These are phyloP conservation scores for Camellia lanceoleosa DNA, from an alignment of 148 eudicot species.

Conservation along the genomic window DNA sequence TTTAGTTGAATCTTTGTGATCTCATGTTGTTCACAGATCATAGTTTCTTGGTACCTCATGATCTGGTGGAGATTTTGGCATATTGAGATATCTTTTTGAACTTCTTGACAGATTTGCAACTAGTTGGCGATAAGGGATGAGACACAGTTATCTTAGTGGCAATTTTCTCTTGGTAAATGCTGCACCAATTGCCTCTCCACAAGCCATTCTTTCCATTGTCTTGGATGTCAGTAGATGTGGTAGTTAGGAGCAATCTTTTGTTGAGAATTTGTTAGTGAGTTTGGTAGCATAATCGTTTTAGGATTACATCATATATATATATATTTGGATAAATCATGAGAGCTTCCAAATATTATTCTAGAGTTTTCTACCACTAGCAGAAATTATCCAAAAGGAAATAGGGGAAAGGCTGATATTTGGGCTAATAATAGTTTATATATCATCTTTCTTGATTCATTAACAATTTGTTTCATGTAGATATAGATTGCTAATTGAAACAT, in stretches of 20 bases:
- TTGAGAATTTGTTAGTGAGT: background rate
- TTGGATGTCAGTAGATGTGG: background rate
- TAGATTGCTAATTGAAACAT: background rate
- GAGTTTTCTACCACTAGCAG: background rate
- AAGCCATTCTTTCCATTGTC: background rate
- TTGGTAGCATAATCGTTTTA: background rate
- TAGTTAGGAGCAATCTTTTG: background rate
- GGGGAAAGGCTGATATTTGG: background rate
- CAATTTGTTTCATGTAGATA: background rate
- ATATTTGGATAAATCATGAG: background rate
- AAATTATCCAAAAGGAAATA: background rate
- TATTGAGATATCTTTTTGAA: background rate
- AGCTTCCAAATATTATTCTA: background rate
- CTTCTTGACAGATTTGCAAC: constrained; percentile 10
- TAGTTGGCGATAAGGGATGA: background rate
- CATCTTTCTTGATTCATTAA: background rate
- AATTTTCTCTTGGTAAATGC: constrained; percentile 1
- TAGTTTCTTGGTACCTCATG: background rate
- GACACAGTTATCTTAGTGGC: background rate
- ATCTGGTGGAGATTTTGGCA: constrained; percentile 1
- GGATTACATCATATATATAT: background rate
- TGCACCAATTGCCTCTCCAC: background rate
- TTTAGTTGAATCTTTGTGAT: constrained; percentile 8
- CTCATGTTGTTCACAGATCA: background rate
- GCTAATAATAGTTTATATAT: background rate